These are phyloP conservation scores for Iodosphaeria phyllophila DNA, from an alignment of 2,329 filamentous ascomycete genomes.

Conservation along the genomic window DNA sequence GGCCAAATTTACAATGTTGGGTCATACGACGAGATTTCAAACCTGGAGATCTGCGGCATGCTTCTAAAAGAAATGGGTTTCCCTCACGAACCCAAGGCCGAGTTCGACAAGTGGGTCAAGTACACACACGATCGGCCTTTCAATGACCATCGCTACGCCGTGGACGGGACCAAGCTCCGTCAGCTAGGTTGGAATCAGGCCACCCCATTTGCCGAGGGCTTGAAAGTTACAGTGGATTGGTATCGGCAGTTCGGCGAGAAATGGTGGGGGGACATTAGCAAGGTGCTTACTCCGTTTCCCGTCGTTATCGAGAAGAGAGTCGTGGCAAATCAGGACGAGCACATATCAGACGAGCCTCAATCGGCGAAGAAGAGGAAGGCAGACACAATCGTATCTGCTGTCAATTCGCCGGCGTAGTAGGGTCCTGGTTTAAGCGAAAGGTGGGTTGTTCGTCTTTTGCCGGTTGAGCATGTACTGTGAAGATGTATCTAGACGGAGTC, in stretches of 20 bases:
- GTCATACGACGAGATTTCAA: slow-evolving; percentile 61
- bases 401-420: too few relatives aligned
- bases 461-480: too few relatives aligned
- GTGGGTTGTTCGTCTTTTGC: too few relatives aligned
- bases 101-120: slow-evolving; percentile 47
- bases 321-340: slow-evolving; percentile 28
- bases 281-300: slow-evolving; percentile 50
- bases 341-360: slow-evolving; percentile 13
- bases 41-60: slow-evolving; percentile 46
- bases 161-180: slow-evolving; percentile 49
- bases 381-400: slow-evolving; percentile 1
- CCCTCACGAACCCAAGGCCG: slow-evolving; percentile 25
- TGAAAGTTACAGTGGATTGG: slow-evolving; percentile 49
- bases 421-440: too few relatives aligned
- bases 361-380: slow-evolving; percentile 12
- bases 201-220: slow-evolving; percentile 42
- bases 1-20: slow-evolving; percentile 72
- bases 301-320: slow-evolving; percentile 37
- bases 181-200: slow-evolving; percentile 52
- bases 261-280: slow-evolving; percentile 57
- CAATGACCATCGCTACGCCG: slow-evolving; percentile 56
- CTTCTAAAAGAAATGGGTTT: slow-evolving; percentile 46
- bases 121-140: slow-evolving; percentile 64
- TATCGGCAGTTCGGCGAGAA: slow-evolving; percentile 45
- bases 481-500: too few relatives aligned